Evolutionary conservation across 2,329 filamentous ascomycete genomes (phyloP).

Genomic region (Claviceps sorghi): DNA sequence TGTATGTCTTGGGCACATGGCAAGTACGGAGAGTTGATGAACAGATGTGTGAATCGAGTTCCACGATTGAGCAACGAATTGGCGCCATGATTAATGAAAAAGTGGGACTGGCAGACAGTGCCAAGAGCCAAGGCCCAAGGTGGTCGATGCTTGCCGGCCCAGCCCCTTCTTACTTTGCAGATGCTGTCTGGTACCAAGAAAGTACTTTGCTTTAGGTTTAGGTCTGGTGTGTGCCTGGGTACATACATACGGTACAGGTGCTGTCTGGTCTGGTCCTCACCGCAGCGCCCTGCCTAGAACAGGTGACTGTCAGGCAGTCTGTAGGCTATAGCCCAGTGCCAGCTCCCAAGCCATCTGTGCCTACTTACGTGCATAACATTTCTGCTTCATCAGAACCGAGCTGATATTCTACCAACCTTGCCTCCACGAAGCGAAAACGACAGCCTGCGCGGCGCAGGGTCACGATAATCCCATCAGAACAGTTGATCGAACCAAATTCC

Average conservation of each 20-base stretch:
- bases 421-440: slow-evolving; percentile 1
- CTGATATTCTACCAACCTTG: slow-evolving; percentile 12
- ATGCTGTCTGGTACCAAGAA: too few species aligned
- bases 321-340: slow-evolving; percentile 8
- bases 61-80: too few species aligned
- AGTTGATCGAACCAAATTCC: background rate
- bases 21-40: background rate
- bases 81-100: background rate
- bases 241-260: background rate
- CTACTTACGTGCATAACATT: slow-evolving; percentile 5
- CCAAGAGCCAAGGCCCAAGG: background rate
- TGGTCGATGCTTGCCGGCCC: background rate
- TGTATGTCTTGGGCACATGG: background rate
- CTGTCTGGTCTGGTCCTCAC: too few species aligned
- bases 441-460: background rate
- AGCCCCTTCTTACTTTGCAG: too few species aligned
- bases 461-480: background rate
- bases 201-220: too few species aligned
- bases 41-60: background rate
- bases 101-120: background rate
- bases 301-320: too few species aligned
- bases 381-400: slow-evolving; percentile 15
- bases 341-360: slow-evolving; percentile 16
- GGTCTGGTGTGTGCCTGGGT: too few species aligned
- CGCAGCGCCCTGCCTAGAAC: slow-evolving; percentile 19